Base-by-base conservation (phyloP, 1,284 basidiomycete species). In the Somion occarium region DNA sequence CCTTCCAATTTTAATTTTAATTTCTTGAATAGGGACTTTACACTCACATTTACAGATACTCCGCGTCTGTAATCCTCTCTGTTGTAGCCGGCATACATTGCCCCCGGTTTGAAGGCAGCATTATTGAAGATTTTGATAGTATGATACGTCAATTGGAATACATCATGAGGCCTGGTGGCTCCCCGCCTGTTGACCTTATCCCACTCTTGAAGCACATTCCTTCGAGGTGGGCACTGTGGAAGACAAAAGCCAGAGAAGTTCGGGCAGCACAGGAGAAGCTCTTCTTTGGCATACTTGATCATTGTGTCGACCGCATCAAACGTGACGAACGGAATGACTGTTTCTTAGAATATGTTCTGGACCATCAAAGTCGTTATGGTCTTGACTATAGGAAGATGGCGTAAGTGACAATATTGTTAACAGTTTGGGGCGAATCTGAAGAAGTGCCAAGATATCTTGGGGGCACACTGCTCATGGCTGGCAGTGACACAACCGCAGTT, bases 121-220 rank as follows among this genome's bases (percentile, higher is more conserved):
- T 64, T 19, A 53, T 60, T 4, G 53, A 53, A 3, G 56, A 54
- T 20, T 67, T 68, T 48, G 64, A 60, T 49, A 49, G 64, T 7
- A 55, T 53, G 23, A 53, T 61, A 24, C 57, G 64, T 25, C 54
- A 57, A 11, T 67, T 60, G 59, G 61, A 61, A 41, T 46, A 56
- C 20, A 50, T 63, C 9, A 53, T 68, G 34, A 64, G 50, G 41
- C 64, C 66, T 11, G 68, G 68, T 41, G 56, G 62, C 27, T 58
- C 61, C 18, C 66, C 71, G 7, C 68, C 69, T 15, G 48, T 71
- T 12, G 68, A 70, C 46, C 48, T 69, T 5, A 48, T 71, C 38
- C 69, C 69, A 5, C 54, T 67, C 51, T 61, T 70, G 24, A 63
- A 64, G 38, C 61, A 69, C 49, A 58, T 70, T 39, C 69, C 69